Base-by-base conservation (phyloP, 495 filamentous ascomycete species). In the Delitschia confertaspora region DNA sequence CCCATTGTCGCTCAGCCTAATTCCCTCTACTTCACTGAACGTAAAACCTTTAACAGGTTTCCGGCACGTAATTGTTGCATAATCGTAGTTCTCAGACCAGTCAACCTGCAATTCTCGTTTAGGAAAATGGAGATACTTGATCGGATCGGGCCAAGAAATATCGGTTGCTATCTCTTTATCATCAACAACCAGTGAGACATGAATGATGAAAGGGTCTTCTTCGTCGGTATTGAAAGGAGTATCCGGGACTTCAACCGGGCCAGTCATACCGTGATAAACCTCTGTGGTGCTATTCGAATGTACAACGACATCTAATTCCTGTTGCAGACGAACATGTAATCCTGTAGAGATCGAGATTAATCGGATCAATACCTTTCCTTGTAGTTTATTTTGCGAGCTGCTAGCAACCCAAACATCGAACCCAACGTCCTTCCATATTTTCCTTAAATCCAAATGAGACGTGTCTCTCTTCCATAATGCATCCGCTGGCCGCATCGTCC, bases 1-100 rank as follows among this genome's bases (percentile, higher is more conserved):
- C 6, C 42, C 42, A 33, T 52, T 56, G 22, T 56, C 42, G 21
- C 38, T 43, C 13, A 49, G 13, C 20, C 27, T 41, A 7, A 55
- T 36, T 14, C 47, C 47, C 21, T 46, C 18, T 31, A 26, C 45
- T 24, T 53, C 50, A 8, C 25, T 33, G 29, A 51, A 47, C 16
- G 48, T 38, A 38, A 56, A 49, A 3, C 47, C 53, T 20, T 56
- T 55, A 6, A 55, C 47, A 19, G 52, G 52, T 16, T 39, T 41
- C n/a, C 17, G 10, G 3, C 31, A 21, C 8, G 40, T 20, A 14
- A 51, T 22, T 3, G 22, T 36, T 10, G 27, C 19, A 11, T n/a
- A 33, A 3, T 22, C 2, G 7, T 21, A 22, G 22, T 45, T 31
- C 6, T 33, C 41, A 11, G 22, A 49, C 23, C 34, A 37, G 5